Conservation (phyloP, 257 asterid genomes). For the Solanum peruvianum region DNA sequence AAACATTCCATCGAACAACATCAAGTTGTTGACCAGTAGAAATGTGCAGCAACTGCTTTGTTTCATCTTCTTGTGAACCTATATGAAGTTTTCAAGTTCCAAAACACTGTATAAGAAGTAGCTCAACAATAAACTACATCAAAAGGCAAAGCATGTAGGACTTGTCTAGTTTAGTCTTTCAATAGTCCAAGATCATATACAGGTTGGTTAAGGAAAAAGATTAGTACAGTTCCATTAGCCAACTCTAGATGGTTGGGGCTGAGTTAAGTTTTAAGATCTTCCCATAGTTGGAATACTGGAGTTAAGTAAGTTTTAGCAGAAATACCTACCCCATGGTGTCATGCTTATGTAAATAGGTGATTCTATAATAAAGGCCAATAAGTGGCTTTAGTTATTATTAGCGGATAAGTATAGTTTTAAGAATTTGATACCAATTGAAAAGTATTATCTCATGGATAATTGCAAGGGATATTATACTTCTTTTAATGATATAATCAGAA, state of each 20-base stretch:
- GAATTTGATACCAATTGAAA: background rate
- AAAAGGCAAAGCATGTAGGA: background rate
- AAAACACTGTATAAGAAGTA: background rate
- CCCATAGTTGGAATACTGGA: background rate
- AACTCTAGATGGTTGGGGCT: background rate
- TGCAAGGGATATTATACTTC: background rate
- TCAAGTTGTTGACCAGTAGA: conserved; percentile 55
- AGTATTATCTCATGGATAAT: background rate
- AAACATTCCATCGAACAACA: conserved; percentile 72
- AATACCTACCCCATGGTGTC: background rate
- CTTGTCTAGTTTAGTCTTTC: background rate
- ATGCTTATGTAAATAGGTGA: background rate
- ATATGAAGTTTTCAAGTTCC: conserved; percentile 2
- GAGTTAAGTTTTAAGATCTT: background rate
- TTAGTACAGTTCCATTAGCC: background rate
- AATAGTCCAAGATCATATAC: background rate
- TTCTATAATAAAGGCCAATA: background rate
- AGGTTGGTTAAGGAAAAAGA: background rate
- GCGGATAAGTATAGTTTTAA: background rate
- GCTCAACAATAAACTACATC: background rate
- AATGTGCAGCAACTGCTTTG: conserved; percentile 66
- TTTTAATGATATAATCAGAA: background rate
- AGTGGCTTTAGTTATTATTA: background rate
- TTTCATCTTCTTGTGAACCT: conserved; percentile 57
- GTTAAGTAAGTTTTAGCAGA: background rate